phyloP scores from a whole-genome alignment of 140 eudicot genomes.

The Anethum foeniculum region DNA sequence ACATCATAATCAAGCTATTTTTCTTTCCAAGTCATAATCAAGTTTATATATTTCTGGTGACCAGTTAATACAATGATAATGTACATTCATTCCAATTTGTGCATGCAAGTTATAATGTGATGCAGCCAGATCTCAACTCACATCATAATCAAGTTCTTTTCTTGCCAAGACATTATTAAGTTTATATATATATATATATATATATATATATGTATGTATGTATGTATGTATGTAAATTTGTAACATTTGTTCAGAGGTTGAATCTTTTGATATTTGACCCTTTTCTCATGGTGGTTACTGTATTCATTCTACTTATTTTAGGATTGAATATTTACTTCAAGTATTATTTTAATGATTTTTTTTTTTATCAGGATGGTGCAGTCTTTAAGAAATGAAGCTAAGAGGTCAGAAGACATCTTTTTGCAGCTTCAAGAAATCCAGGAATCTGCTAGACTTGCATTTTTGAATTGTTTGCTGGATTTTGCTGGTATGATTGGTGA shows the following conservation, averaged over 20 bases:
- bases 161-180: not conserved
- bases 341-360: not conserved
- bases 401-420: constrained; percentile 74
- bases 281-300: not conserved
- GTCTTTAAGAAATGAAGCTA: constrained; percentile 64
- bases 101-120: no score
- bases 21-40: no score
- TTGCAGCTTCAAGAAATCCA: constrained; percentile 78
- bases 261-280: not conserved
- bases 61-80: no score
- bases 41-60: no score
- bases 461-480: constrained; percentile 79
- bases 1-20: no score
- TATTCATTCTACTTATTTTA: not conserved
- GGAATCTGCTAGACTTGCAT: constrained; percentile 85
- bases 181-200: no score
- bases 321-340: not conserved
- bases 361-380: constrained; percentile 61
- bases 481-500: constrained; percentile 64
- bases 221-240: not conserved
- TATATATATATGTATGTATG: no score
- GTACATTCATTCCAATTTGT: no score
- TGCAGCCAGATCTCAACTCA: no score
- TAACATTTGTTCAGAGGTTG: not conserved
- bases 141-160: not conserved